Percentiles rank a stretch among this genome's conserved stretches.
These are phyloP conservation scores for Fusarium coicis DNA, from an alignment of 2,329 filamentous ascomycete species.

Conservation along the genomic window DNA sequence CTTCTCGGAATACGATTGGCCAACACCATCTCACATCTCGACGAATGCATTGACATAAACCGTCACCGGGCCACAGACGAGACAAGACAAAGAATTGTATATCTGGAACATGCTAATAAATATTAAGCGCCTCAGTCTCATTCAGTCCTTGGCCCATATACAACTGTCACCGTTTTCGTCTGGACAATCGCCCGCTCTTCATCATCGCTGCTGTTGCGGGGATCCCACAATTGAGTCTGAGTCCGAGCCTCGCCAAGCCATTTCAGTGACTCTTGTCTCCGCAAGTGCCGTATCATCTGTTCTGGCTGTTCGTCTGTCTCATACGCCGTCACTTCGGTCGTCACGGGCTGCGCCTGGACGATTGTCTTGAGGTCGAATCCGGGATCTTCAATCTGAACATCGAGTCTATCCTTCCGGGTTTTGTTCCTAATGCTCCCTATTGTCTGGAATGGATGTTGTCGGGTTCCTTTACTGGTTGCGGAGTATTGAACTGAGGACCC, in stretches of 20 bases:
- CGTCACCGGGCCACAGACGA: neutral
- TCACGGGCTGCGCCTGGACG: conserved; percentile 31
- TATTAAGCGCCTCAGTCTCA: neutral
- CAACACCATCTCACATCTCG: neutral
- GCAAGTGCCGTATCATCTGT: conserved; percentile 32
- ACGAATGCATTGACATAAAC: neutral
- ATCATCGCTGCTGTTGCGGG: conserved; percentile 23
- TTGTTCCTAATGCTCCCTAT: conserved; percentile 22
- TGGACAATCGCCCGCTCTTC: conserved; percentile 39
- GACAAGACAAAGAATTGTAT: neutral
- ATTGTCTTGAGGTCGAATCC: conserved; percentile 41
- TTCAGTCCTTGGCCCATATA: conserved; percentile 32
- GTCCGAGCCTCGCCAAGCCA: conserved; percentile 29
- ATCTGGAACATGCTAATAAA: neutral
- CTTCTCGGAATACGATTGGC: neutral
- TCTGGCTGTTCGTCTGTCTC: conserved; percentile 24
- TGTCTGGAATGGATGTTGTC: conserved; percentile 33
- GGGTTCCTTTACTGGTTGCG: conserved; percentile 10
- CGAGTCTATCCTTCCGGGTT: conserved; percentile 12
- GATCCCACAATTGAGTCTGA: conserved; percentile 17
- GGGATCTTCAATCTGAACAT: conserved; percentile 12
- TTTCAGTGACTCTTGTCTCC: conserved; percentile 38
- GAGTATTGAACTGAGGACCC: conserved; percentile 17
- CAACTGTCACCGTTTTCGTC: conserved; percentile 41
- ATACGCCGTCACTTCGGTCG: conserved; percentile 25